Evolutionary conservation across 768 basidiomycete genomes (phyloP), one percentile per base, ranked within the genome.

Genomic region (Trametes cingulata): DNA sequence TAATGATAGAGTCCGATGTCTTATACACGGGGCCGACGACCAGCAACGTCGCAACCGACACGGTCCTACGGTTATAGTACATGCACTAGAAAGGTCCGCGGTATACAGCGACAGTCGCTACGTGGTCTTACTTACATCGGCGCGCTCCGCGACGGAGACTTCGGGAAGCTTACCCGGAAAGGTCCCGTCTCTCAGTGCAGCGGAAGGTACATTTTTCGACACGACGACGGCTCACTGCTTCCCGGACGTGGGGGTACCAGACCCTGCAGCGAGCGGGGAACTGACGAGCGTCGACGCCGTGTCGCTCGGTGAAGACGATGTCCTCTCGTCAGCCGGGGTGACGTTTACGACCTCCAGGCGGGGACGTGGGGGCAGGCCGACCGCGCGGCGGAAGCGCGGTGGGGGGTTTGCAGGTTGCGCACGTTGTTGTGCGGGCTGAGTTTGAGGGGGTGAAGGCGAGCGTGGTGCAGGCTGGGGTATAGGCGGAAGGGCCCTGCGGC

Each of bases 301-400:
- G 49, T 62, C 60, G 20, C 33, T 49, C 37, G 64, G 55, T 39
- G 64, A n/a, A n/a, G n/a, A 58, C 52, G 29, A 24, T 48, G 24
- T 60, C 39, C 64, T 64, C 24, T 54, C 47, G 8, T 58, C n/a
- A n/a, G n/a, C 54, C 27, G 67, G 57, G 25, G 45, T 58, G 57
- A 61, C 40, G 27, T 52, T 51, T 56, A 37, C 51, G 20, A 56
- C 17, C 41, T 33, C 25, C 20, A 68, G 55, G 29, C 66, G 66
- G 13, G 72, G 73, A 43, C 68, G 60, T 8, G 68, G 37, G 19
- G 73, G 73, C 19, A 74, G 54, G 15, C 72, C 72, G 9, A 69
- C 64, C 14, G 62, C 57, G 13, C 62, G 56, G 29, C 56, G 50
- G 54, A 65, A 61, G 49, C 61, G 58, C 20, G 61, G 49, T n/a